Percentiles rank a stretch among this genome's conserved stretches.
These are phyloP conservation scores for Penicillium arizonense DNA, from an alignment of 495 filamentous ascomycete species.

Conservation along the genomic window DNA sequence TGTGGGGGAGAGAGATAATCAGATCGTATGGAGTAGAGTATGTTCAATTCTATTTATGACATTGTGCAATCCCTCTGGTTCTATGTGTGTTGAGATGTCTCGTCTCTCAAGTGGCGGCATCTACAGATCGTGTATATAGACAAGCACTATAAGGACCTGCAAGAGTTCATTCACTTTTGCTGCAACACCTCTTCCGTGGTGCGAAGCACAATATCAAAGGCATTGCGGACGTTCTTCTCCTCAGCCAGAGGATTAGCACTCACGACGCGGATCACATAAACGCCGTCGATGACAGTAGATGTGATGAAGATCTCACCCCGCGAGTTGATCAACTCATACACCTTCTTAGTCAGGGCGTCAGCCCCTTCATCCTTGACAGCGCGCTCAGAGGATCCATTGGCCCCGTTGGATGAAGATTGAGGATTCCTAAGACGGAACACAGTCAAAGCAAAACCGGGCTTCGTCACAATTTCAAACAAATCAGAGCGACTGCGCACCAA, in stretches of 20 bases:
- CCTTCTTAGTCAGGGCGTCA: conserved; percentile 70
- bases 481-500: conserved; percentile 60
- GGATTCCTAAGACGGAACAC: conserved; percentile 59
- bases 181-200: conserved; percentile 60
- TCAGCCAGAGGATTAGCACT: conserved; percentile 66
- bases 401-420: conserved; percentile 17
- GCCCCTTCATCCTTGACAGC: conserved; percentile 45
- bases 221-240: conserved; percentile 67
- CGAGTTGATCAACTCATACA: conserved; percentile 75
- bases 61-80: no score
- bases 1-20: no score
- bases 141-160: no score
- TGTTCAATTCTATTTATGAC: no score
- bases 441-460: conserved; percentile 76
- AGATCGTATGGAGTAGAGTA: no score
- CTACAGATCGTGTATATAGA: no score
- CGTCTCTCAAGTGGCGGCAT: no score
- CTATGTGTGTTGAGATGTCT: no score
- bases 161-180: conserved; percentile 5
- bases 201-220: conserved; percentile 76
- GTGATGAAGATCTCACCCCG: conserved; percentile 83
- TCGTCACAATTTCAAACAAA: conserved; percentile 74
- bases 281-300: conserved; percentile 68
- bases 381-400: conserved; percentile 19
- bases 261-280: conserved; percentile 80